Percentiles rank a stretch among this genome's conserved stretches.
Conservation (phyloP, 78 protist species). For the Kipferlia bialata region DNA sequence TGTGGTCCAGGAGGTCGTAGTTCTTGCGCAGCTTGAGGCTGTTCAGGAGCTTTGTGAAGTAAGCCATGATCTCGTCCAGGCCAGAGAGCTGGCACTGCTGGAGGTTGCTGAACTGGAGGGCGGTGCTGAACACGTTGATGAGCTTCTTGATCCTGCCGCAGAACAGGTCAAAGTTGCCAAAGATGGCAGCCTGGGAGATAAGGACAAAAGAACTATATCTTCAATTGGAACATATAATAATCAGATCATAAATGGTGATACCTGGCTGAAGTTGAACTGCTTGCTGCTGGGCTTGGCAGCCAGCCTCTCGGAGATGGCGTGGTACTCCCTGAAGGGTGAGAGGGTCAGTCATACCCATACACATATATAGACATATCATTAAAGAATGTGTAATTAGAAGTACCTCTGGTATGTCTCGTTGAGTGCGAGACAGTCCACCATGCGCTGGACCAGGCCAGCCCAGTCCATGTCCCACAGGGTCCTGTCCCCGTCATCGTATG, state of each 20-base stretch:
- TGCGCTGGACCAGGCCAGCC: not conserved
- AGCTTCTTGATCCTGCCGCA: constrained; percentile 49
- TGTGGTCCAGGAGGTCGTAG: constrained; percentile 49
- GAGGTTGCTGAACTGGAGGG: constrained; percentile 40
- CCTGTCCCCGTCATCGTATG: too few relatives aligned
- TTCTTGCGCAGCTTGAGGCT: constrained; percentile 38
- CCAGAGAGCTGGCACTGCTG: constrained; percentile 28
- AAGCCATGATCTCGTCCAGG: constrained; percentile 24
- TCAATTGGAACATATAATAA: too few relatives aligned
- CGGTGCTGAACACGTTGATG: constrained; percentile 39
- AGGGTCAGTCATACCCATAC: too few relatives aligned
- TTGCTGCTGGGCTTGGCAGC: constrained; percentile 22
- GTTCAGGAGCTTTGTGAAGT: constrained; percentile 25
- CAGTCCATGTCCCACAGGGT: constrained; percentile 40
- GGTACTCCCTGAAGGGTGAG: too few relatives aligned
- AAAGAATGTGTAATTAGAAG: too few relatives aligned
- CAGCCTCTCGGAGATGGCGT: constrained; percentile 14
- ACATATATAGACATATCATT: too few relatives aligned
- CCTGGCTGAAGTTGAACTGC: constrained; percentile 53
- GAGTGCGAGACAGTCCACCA: constrained; percentile 16
- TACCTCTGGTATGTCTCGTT: constrained; percentile 32
- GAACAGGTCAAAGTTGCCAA: constrained; percentile 58
- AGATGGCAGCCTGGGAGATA: constrained; percentile 37
- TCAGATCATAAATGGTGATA: too few relatives aligned
- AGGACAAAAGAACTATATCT: too few relatives aligned